Conservation (phyloP, 257 asterid species). For the Solanum ossicruentum region DNA sequence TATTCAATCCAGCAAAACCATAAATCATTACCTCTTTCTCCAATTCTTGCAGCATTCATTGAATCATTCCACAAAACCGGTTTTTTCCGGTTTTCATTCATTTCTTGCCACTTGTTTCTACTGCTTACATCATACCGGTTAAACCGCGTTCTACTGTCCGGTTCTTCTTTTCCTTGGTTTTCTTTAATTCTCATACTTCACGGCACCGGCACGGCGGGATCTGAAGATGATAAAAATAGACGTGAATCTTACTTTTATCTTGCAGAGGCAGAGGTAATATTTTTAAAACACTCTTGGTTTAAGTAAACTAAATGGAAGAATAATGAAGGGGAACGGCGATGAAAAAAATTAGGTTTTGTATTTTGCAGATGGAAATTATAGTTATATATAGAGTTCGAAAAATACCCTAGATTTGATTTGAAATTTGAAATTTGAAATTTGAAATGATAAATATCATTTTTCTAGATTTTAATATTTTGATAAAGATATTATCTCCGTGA, state of each 20-base stretch:
- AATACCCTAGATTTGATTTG: neutral
- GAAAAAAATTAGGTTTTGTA: neutral
- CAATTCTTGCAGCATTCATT: constrained; percentile 36
- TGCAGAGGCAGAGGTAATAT: neutral
- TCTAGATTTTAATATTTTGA: neutral
- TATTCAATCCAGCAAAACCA: constrained; percentile 30
- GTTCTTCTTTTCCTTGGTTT: neutral
- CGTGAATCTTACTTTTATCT: neutral
- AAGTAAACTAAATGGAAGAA: neutral
- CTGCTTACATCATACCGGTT: neutral
- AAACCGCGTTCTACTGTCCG: neutral
- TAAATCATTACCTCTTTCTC: constrained; percentile 5
- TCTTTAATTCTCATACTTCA: neutral
- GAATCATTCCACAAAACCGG: constrained; percentile 56
- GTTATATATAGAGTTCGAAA: neutral
- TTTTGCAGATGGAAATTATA: neutral
- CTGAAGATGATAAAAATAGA: rapidly evolving
- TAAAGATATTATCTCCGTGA: neutral
- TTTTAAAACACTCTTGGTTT: too few species aligned
- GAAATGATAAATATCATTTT: neutral
- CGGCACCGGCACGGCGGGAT: neutral
- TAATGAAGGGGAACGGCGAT: neutral
- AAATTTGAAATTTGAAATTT: neutral
- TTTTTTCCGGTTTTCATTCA: constrained; percentile 14
- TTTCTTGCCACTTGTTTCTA: constrained; percentile 23